Evolutionary conservation across 371 early-diverging fungal genomes (phyloP), one percentile per base, ranked within the genome.

Genomic region (Saksenaea vasiformis): DNA sequence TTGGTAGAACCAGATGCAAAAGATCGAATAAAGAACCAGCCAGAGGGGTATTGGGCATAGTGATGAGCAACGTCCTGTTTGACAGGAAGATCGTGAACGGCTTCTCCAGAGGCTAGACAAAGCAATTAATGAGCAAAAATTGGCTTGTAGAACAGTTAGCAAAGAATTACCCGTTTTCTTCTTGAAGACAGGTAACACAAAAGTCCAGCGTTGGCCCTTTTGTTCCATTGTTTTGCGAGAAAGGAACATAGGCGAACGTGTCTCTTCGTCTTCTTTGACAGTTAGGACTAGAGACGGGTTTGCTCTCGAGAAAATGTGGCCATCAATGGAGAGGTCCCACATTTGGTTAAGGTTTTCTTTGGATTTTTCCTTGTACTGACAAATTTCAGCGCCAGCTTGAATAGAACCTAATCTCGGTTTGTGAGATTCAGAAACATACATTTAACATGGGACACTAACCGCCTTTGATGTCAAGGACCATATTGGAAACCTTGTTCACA

Each of bases 391-490:
- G 53, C 73, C 75, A n/a, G 54, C 56, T 34, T 44, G 53, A 14
- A 80, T 60, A 10, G 68, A 53, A 56, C 73, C 80, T 80, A 53
- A 28, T 47, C 10, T 19, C 31, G 22, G 28, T 19, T 17, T 36
- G 19, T 37, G 26, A 56, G 13, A 54, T 27, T 14, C 43, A 64
- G 22, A 17, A 28, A 51, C 38, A 44, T 53, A 24, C 39, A 57
- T 55, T 60, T 56, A 36, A 53, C n/a, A 35, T 36, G n/a, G 37
- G 36, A 41, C 11, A 60, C 65, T 53, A 69, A 86, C 86, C 85
- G 59, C 85, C 85, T 41, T 79, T 79, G 65, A 86, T 76, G 64
- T 86, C 85, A 13, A 86, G 74, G 13, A 85, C 86, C 73, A 81
- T 76, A 14, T 78, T 71, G 3, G 86, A 82, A 51, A 83, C 80